These are phyloP conservation scores for Nemophila menziesii DNA, from an alignment of 257 asterid genomes.

Conservation along the genomic window DNA sequence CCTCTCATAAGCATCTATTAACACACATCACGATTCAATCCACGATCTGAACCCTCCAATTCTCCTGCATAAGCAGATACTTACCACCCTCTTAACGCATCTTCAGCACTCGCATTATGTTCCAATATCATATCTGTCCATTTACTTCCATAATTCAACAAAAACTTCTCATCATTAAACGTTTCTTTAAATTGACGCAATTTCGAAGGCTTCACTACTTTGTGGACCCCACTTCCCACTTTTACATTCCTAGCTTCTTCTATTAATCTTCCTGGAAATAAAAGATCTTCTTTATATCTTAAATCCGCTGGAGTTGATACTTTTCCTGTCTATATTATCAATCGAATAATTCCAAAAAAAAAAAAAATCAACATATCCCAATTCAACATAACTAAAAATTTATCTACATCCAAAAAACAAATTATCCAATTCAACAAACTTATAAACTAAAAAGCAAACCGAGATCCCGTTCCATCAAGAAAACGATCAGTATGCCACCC, in stretches of 20 bases:
- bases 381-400: slow-evolving; percentile 83
- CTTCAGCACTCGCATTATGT: slow-evolving; percentile 72
- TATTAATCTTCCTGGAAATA: slow-evolving; percentile 68
- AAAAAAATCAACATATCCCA: slow-evolving; percentile 75
- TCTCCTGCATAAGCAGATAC: slow-evolving; percentile 83
- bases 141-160: slow-evolving; percentile 36
- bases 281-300: slow-evolving; percentile 72
- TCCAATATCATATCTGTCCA: slow-evolving; percentile 77
- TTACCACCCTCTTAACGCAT: slow-evolving; percentile 95
- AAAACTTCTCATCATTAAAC: slow-evolving; percentile 58
- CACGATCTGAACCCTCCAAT: slow-evolving; percentile 22
- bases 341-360: slow-evolving; percentile 18
- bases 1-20: slow-evolving; percentile 50
- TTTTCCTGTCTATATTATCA: slow-evolving; percentile 73
- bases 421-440: no score
- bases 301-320: slow-evolving; percentile 84
- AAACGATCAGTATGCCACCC: no score
- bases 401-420: no score
- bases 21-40: slow-evolving; percentile 14
- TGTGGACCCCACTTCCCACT: slow-evolving; percentile 68
- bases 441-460: no score
- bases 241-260: slow-evolving; percentile 83
- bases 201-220: slow-evolving; percentile 63
- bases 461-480: no score
- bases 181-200: slow-evolving; percentile 38